phyloP scores from a whole-genome alignment of 768 basidiomycete species.

The Amanita fuliginea region DNA sequence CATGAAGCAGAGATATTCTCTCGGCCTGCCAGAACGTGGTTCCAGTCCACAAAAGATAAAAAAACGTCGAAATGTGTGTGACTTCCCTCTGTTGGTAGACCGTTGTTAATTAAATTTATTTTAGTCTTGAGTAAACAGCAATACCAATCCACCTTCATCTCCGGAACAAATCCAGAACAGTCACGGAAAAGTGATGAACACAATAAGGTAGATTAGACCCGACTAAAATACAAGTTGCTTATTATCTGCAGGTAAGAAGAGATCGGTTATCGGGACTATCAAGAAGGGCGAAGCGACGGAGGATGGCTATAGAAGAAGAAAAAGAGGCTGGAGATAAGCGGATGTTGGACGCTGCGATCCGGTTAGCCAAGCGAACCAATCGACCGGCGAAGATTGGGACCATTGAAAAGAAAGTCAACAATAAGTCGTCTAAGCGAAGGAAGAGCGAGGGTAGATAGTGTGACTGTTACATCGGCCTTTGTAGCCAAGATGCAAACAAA shows the following conservation, averaged over 20 bases:
- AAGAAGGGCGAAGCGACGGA: constrained; percentile 80
- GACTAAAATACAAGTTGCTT: neutral
- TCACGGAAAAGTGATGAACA: constrained; percentile 21
- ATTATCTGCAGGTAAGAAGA: constrained; percentile 46
- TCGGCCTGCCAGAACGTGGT: constrained; percentile 96
- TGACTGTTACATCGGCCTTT: constrained; percentile 4
- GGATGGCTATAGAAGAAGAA: constrained; percentile 77
- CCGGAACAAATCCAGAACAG: constrained; percentile 25
- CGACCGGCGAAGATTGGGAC: constrained; percentile 69
- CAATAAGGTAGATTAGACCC: constrained; percentile 26
- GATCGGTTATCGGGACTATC: constrained; percentile 77
- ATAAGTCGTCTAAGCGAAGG: constrained; percentile 14
- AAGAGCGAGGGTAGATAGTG: neutral
- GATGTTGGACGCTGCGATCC: constrained; percentile 63
- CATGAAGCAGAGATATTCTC: constrained; percentile 89
- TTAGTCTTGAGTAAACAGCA: constrained; percentile 68
- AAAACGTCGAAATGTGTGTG: constrained; percentile 58
- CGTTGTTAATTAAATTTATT: neutral
- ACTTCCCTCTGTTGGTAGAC: neutral
- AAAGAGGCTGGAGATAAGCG: constrained; percentile 44
- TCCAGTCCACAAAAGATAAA: constrained; percentile 84
- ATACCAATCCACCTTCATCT: constrained; percentile 48
- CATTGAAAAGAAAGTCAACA: constrained; percentile 20
- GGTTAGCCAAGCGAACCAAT: constrained; percentile 74
- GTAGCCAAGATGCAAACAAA: constrained; percentile 29